Percentiles rank a stretch among this genome's conserved stretches.
These are phyloP conservation scores for Globisporangium mamillatum DNA, from an alignment of 352 stramenopile species.

Conservation along the genomic window DNA sequence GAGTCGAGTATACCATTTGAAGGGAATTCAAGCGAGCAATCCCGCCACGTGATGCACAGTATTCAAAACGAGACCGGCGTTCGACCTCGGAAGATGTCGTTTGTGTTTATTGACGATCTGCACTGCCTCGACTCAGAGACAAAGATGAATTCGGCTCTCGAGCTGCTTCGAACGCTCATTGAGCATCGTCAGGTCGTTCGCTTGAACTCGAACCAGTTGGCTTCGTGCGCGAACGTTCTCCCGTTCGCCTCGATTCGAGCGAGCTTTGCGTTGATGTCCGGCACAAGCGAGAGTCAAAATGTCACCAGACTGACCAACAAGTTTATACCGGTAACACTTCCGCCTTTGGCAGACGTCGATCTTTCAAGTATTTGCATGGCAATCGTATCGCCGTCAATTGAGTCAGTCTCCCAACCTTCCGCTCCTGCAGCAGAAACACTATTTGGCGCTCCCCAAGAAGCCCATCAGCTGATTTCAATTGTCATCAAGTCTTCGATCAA, in stretches of 20 bases:
- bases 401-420: background rate
- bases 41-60: background rate
- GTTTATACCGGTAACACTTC: constrained; percentile 37
- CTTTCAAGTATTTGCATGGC: constrained; percentile 49
- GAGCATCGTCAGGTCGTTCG: constrained; percentile 45
- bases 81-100: background rate
- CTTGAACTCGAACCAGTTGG: constrained; percentile 29
- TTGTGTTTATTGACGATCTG: constrained; percentile 67
- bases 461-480: constrained; percentile 29
- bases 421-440: background rate
- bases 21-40: background rate
- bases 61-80: background rate
- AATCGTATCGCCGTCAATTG: constrained; percentile 12
- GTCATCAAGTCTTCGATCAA: constrained; percentile 59
- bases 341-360: constrained; percentile 36
- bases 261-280: background rate
- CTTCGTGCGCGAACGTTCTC: constrained; percentile 23
- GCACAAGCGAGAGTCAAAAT: constrained; percentile 1
- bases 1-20: background rate
- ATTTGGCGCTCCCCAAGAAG: constrained; percentile 28
- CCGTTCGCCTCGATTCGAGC: constrained; percentile 31
- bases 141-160: constrained; percentile 32
- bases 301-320: constrained; percentile 28
- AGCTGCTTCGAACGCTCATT: constrained; percentile 46
- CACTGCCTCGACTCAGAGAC: constrained; percentile 29